Percentiles rank a stretch among this genome's conserved stretches.
These are phyloP conservation scores for Morella rubra DNA, from an alignment of 306 rosid genomes.

Conservation along the genomic window DNA sequence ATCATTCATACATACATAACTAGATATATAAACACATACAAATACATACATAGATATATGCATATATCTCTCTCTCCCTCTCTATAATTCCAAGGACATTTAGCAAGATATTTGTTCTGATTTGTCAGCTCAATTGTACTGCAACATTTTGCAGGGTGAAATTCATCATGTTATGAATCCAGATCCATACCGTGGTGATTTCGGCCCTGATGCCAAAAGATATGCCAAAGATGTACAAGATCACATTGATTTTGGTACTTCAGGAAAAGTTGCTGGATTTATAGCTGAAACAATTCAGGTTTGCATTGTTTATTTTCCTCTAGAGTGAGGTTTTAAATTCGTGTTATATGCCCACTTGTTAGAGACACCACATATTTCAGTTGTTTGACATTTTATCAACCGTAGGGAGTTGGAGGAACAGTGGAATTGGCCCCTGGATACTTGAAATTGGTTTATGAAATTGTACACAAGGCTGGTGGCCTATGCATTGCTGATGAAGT, in stretches of 20 bases:
- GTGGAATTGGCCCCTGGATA: slow-evolving; percentile 89
- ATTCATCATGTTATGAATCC: slow-evolving; percentile 84
- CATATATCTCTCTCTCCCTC: too few relatives aligned
- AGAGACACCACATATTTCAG: not conserved
- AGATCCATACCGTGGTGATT: slow-evolving; percentile 80
- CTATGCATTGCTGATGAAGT: slow-evolving; percentile 97
- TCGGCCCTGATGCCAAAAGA: slow-evolving; percentile 61
- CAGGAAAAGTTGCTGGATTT: slow-evolving; percentile 84
- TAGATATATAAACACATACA: not conserved
- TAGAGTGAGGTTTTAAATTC: slow-evolving; percentile 7
- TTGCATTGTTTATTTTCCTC: slow-evolving; percentile 4
- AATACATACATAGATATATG: not conserved
- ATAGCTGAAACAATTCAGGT: slow-evolving; percentile 93
- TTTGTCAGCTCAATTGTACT: slow-evolving; percentile 12
- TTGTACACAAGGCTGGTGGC: slow-evolving; percentile 84
- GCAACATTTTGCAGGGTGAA: slow-evolving; percentile 62
- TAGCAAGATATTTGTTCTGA: slow-evolving; percentile 18
- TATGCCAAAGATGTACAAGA: slow-evolving; percentile 84
- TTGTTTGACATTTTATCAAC: slow-evolving; percentile 8
- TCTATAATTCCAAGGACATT: not conserved
- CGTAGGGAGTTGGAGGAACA: slow-evolving; percentile 90
- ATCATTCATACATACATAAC: too few relatives aligned
- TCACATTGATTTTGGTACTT: slow-evolving; percentile 76
- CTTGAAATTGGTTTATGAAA: slow-evolving; percentile 77
- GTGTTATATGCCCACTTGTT: not conserved